Percentiles rank a stretch among this genome's conserved stretches.
phyloP scores from a whole-genome alignment of 345 rosid species.

The Sisymbrium altissimum region DNA sequence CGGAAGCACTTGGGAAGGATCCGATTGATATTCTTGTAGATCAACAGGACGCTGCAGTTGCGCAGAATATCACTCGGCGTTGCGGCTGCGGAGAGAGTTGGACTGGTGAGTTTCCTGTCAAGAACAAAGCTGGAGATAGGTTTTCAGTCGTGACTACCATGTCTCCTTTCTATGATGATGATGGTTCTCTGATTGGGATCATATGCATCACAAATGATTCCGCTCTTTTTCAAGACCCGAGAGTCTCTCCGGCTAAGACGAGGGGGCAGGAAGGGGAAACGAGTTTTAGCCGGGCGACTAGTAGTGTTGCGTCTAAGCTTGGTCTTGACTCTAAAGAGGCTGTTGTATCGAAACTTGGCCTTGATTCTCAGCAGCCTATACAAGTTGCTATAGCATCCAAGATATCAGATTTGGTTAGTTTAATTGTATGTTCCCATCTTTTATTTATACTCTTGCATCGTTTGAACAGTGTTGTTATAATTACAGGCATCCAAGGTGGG shows the following conservation, averaged over 20 bases:
- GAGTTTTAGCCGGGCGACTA: constrained; percentile 39
- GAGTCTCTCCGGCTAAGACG: constrained; percentile 26
- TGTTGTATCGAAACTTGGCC: constrained; percentile 55
- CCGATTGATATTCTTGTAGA: constrained; percentile 64
- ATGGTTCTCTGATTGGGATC: constrained; percentile 70
- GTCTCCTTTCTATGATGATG: constrained; percentile 82
- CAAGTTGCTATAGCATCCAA: constrained; percentile 82
- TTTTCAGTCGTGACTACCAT: constrained; percentile 60
- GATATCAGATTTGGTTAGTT: constrained; percentile 81
- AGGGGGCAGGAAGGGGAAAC: constrained; percentile 51
- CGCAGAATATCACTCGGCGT: constrained; percentile 47
- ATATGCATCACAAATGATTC: constrained; percentile 73
- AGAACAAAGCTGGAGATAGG: constrained; percentile 68
- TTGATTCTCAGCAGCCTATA: constrained; percentile 88
- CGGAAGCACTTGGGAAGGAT: constrained; percentile 74
- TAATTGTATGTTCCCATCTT: neutral
- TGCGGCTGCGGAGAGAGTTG: constrained; percentile 67
- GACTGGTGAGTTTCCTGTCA: constrained; percentile 86
- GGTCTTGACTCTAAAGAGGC: constrained; percentile 65
- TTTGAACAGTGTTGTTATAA: constrained; percentile 31
- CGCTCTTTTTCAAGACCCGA: constrained; percentile 51
- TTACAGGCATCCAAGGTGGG: constrained; percentile 80
- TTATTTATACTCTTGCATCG: constrained; percentile 5
- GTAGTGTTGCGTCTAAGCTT: constrained; percentile 42
- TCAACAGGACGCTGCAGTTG: constrained; percentile 51